Percentiles rank a stretch among this genome's conserved stretches.
phyloP scores from a whole-genome alignment of 495 filamentous ascomycete genomes.

The Penicillium fimorum region DNA sequence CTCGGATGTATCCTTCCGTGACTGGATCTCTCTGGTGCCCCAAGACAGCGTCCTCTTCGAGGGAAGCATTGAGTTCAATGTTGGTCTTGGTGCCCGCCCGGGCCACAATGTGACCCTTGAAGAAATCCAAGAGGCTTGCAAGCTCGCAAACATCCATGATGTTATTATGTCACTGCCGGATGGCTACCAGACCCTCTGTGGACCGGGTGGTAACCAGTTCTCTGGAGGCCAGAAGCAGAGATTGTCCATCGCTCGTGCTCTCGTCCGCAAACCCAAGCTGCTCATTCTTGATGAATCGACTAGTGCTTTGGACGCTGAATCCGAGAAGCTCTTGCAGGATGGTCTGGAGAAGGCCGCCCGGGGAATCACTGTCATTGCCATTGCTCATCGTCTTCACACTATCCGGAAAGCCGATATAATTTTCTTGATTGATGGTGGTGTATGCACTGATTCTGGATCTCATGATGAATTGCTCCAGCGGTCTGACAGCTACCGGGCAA shows the following conservation, averaged over 20 bases:
- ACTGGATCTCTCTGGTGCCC: constrained; percentile 51
- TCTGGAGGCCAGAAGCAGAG: constrained; percentile 78
- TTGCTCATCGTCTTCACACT: constrained; percentile 78
- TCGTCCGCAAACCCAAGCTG: constrained; percentile 68
- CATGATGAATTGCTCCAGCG: constrained; percentile 64
- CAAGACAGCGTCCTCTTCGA: constrained; percentile 57
- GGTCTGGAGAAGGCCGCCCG: constrained; percentile 63
- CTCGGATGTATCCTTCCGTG: constrained; percentile 40
- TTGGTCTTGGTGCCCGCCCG: constrained; percentile 48
- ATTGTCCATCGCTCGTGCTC: constrained; percentile 70
- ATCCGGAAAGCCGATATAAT: constrained; percentile 74
- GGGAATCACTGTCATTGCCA: constrained; percentile 73
- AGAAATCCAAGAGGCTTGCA: constrained; percentile 57
- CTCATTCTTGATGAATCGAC: constrained; percentile 81
- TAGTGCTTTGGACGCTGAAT: constrained; percentile 69
- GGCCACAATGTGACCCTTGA: constrained; percentile 39
- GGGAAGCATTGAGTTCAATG: constrained; percentile 55
- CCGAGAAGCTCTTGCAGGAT: constrained; percentile 67
- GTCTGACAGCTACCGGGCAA: constrained; percentile 57
- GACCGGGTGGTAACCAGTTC: constrained; percentile 60
- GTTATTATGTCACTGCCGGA: constrained; percentile 55
- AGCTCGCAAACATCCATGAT: constrained; percentile 59
- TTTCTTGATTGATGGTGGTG: constrained; percentile 68
- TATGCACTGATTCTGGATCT: constrained; percentile 63
- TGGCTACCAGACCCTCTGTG: constrained; percentile 64